These are phyloP conservation scores for Gremmenia infestans DNA, from an alignment of 2,329 filamentous ascomycete genomes.

Conservation along the genomic window DNA sequence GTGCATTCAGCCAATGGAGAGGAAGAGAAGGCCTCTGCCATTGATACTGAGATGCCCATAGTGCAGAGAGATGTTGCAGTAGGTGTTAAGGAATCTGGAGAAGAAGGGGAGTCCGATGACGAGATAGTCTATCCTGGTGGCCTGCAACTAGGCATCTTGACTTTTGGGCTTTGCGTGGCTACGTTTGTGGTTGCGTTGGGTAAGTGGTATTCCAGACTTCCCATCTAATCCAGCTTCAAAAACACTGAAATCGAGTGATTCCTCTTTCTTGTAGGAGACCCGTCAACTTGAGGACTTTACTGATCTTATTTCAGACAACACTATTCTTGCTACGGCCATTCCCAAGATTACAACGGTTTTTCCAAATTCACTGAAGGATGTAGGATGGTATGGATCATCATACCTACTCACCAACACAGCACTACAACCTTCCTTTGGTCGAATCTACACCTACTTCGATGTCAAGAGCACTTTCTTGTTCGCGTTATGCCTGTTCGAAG, in stretches of 20 bases:
- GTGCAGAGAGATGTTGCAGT: slow-evolving; percentile 9
- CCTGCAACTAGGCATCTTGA: slow-evolving; percentile 35
- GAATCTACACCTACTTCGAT: slow-evolving; percentile 34
- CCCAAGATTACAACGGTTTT: slow-evolving; percentile 38
- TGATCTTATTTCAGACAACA: slow-evolving; percentile 30
- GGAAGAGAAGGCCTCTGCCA: neutral
- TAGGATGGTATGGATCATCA: slow-evolving; percentile 34
- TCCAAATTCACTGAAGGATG: slow-evolving; percentile 35
- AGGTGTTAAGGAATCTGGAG: slow-evolving; percentile 11
- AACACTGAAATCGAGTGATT: neutral
- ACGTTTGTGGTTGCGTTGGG: slow-evolving; percentile 45
- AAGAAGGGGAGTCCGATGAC: neutral
- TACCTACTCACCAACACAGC: slow-evolving; percentile 37
- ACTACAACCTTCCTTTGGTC: slow-evolving; percentile 30
- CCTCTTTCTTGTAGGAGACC: neutral
- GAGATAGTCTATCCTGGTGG: slow-evolving; percentile 24
- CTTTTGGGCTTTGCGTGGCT: slow-evolving; percentile 42
- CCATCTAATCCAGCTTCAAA: neutral
- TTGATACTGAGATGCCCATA: neutral
- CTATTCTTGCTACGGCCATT: slow-evolving; percentile 36
- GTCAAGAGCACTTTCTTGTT: slow-evolving; percentile 31
- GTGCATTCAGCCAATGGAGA: neutral
- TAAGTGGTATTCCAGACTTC: slow-evolving; percentile 5
- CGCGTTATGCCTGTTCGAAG: slow-evolving; percentile 32
- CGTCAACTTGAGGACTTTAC: neutral